Evolutionary conservation across 2,329 filamentous ascomycete species (phyloP).

Genomic region (Verticillium alfalfae): DNA sequence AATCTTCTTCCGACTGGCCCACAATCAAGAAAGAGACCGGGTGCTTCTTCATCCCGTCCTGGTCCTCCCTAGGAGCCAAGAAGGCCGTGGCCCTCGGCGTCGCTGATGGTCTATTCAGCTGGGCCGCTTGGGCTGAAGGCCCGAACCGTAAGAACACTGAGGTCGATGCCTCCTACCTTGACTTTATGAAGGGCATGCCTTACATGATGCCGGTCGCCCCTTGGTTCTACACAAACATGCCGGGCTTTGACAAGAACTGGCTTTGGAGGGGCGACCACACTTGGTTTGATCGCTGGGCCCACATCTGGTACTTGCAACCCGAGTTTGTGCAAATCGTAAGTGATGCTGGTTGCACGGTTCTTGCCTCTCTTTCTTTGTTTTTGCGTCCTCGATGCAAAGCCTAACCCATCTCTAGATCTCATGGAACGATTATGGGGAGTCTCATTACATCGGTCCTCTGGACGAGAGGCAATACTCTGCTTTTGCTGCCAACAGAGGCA

Average conservation of each 20-base stretch:
- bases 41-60: conserved; percentile 40
- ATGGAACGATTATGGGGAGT: conserved; percentile 47
- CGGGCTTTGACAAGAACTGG: conserved; percentile 56
- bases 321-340: conserved; percentile 46
- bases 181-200: conserved; percentile 30
- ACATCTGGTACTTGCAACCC: conserved; percentile 46
- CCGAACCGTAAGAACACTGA: conserved; percentile 16
- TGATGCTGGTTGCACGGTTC: neutral
- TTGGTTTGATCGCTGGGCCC: conserved; percentile 53
- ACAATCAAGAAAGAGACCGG: conserved; percentile 27
- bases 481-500: conserved; percentile 21
- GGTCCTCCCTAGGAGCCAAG: conserved; percentile 30
- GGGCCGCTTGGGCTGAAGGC: conserved; percentile 26
- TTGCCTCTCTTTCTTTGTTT: neutral
- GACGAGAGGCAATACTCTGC: conserved; percentile 13
- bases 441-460: conserved; percentile 47
- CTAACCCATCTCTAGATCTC: conserved; percentile 17
- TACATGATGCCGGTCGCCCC: conserved; percentile 34
- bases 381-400: neutral
- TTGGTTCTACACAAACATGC: conserved; percentile 47
- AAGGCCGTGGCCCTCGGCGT: conserved; percentile 14
- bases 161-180: conserved; percentile 9
- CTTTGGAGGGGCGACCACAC: conserved; percentile 55
- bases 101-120: conserved; percentile 29
- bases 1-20: conserved; percentile 34